These are phyloP conservation scores for Yamagishiella unicocca DNA, from an alignment of 139 green algal genomes.

Conservation along the genomic window DNA sequence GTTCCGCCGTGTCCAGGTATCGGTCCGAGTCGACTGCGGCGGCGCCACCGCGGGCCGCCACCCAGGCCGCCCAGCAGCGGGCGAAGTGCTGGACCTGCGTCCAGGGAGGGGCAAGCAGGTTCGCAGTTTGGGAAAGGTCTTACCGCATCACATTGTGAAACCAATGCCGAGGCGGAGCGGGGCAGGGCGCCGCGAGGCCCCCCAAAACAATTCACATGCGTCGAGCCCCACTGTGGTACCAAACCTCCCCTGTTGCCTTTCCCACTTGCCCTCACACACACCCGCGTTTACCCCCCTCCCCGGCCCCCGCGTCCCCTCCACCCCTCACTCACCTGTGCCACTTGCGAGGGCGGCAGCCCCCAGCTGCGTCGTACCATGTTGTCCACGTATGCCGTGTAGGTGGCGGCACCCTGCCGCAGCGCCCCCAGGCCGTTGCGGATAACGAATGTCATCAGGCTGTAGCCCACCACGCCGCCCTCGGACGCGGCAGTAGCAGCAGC, in stretches of 20 bases:
- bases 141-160: too few species aligned
- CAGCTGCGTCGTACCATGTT: constrained; percentile 48
- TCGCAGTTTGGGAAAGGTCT: too few species aligned
- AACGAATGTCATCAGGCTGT: constrained; percentile 76
- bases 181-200: too few species aligned
- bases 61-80: constrained; percentile 59
- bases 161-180: too few species aligned
- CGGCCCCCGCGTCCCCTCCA: not conserved
- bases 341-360: constrained; percentile 42
- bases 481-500: not conserved
- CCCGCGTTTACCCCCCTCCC: too few species aligned
- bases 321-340: constrained; percentile 35
- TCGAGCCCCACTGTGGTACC: too few species aligned
- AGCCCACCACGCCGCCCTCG: constrained; percentile 54
- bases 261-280: too few species aligned
- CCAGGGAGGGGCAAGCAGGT: not conserved
- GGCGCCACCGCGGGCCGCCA: constrained; percentile 36
- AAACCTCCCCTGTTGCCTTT: too few species aligned
- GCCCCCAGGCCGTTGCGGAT: constrained; percentile 67
- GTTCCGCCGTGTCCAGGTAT: constrained; percentile 70
- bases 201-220: too few species aligned
- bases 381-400: constrained; percentile 57
- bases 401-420: constrained; percentile 38
- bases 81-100: constrained; percentile 62
- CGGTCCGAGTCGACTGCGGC: not conserved